Base-by-base conservation (phyloP, 2,329 filamentous ascomycete genomes). In the Epichloe hybrida region DNA sequence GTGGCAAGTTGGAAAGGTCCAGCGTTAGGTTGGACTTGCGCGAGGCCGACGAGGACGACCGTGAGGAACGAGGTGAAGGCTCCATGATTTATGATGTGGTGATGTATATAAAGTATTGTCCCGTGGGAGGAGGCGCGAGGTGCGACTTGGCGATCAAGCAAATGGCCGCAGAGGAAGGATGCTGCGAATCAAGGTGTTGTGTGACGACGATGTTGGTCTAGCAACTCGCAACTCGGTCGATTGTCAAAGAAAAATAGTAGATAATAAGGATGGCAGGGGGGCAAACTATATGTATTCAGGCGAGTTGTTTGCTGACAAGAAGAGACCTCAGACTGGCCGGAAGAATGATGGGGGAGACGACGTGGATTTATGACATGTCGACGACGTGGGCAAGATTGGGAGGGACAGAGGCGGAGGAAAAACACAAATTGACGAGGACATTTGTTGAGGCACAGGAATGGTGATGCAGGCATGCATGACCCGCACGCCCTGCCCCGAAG, bases 1-100 rank as follows among this genome's bases (percentile, higher is more conserved):
- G 77, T 47, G 87, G 86, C 41, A 91, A 70, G 61, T 74, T 77
- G 55, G 84, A 84, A 44, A 91, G 77, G 63, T 91, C 86, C 61
- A 93, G 76, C 21, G 80, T 83, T 52, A 88, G 77, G 59, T 75
- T 66, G 57, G 61, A 68, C 53, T 69, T 69, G 57, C 65, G 66
- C 31, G 58, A 75, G 45, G 71, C 67, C 54, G 65, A 64, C 48
- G 74, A 75, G 11, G 75, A 75, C 23, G 69, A 69, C 37, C 68
- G 65, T 35, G 68, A 70, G 63, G 58, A 64, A 59, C 60, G 61
- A 35, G 64, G 64, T 48, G 67, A 62, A 21, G 66, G 57, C 40
- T 68, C 65, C 67, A 69, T 69, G 37, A 46, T 60, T 56, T 43
- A 37, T 41, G 41, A 50, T 48, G 12, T 12, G 21, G 15, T 27